A percentile compares a stretch with the other conserved stretches of the same genome.
Conservation (phyloP, 2,329 filamentous ascomycete species). For the Ophiobolus disseminans region DNA sequence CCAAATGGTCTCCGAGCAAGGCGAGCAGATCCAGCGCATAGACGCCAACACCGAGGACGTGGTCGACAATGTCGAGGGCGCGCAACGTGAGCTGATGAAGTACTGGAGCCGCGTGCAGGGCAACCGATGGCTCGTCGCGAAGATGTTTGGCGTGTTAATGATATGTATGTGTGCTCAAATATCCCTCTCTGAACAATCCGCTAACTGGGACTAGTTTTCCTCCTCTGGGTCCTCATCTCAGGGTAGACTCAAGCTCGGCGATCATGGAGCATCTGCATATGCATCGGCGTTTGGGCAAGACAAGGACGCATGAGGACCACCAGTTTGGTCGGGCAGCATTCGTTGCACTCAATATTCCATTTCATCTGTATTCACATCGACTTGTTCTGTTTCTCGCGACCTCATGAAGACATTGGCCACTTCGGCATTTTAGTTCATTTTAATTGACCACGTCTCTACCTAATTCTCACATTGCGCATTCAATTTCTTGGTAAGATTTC, state of each 20-base stretch:
- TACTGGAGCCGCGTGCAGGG: constrained; percentile 95
- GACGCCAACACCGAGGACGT: constrained; percentile 98
- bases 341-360: constrained; percentile 14
- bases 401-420: constrained; percentile 1
- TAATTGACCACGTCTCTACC: constrained; percentile 15
- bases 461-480: background rate
- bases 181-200: constrained; percentile 8
- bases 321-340: constrained; percentile 13
- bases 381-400: constrained; percentile 4
- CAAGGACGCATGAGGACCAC: constrained; percentile 15
- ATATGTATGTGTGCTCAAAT: constrained; percentile 66
- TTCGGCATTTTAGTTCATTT: constrained; percentile 9
- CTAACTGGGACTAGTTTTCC: constrained; percentile 47
- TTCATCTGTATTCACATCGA: constrained; percentile 15
- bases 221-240: constrained; percentile 72
- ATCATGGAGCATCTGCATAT: constrained; percentile 17
- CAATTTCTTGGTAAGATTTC: background rate
- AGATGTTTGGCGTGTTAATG: constrained; percentile 89
- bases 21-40: constrained; percentile 96
- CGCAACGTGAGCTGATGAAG: constrained; percentile 92
- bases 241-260: constrained; percentile 50
- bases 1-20: constrained; percentile 96
- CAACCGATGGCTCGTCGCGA: constrained; percentile 91
- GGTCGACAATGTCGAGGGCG: constrained; percentile 97
- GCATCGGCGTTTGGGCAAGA: constrained; percentile 30